Conservation (phyloP, 257 asterid genomes). For the Plantago major region DNA sequence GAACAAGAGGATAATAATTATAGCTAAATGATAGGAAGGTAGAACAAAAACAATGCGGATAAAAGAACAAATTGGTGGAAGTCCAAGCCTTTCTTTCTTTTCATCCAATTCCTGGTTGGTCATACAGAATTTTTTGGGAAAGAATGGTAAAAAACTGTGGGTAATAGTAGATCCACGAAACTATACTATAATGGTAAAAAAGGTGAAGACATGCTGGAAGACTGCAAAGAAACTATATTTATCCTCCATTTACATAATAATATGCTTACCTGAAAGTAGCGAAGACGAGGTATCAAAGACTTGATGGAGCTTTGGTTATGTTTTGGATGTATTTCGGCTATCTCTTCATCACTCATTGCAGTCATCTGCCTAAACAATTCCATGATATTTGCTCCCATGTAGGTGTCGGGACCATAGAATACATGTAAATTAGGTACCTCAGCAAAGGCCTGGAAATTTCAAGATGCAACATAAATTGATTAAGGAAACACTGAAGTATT, state of each 20-base stretch:
- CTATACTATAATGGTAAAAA: background rate
- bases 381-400: constrained; percentile 94
- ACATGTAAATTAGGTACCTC: constrained; percentile 67
- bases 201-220: background rate
- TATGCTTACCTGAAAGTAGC: constrained; percentile 72
- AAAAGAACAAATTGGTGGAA: background rate
- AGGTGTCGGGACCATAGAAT: constrained; percentile 96
- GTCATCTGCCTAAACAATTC: constrained; percentile 85
- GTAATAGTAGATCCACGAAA: background rate
- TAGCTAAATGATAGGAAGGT: background rate
- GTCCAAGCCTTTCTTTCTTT: background rate
- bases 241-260: constrained; percentile 3
- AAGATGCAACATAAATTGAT: constrained; percentile 12
- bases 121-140: no score
- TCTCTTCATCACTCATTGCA: constrained; percentile 86
- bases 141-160: no score
- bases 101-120: background rate
- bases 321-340: constrained; percentile 70
- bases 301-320: constrained; percentile 60
- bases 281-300: constrained; percentile 87
- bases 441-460: constrained; percentile 65
- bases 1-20: background rate
- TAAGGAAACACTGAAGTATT: constrained; percentile 7
- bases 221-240: background rate
- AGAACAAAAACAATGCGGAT: background rate